phyloP scores from a whole-genome alignment of 2,329 filamentous ascomycete species.

The Amauroascus niger region DNA sequence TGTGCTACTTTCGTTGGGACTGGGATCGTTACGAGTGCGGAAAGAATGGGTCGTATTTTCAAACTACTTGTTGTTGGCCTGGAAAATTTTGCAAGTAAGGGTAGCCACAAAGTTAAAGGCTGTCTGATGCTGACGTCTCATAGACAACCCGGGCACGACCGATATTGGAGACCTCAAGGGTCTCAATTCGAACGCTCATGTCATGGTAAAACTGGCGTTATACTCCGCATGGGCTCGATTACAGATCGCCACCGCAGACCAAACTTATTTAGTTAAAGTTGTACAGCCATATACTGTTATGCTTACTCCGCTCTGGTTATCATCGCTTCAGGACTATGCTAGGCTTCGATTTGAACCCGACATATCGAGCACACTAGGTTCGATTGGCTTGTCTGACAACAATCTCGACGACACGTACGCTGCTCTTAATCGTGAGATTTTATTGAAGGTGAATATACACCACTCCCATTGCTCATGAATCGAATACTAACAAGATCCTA shows the following conservation, averaged over 20 bases:
- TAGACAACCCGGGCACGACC: slow-evolving; percentile 62
- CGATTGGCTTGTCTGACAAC: slow-evolving; percentile 67
- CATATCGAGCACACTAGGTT: slow-evolving; percentile 81
- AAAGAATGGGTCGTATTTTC: slow-evolving; percentile 96
- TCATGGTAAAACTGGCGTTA: slow-evolving; percentile 97
- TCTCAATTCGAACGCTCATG: slow-evolving; percentile 87
- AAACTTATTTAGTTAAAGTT: slow-evolving; percentile 79
- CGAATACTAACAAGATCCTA: not conserved
- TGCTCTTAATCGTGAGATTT: slow-evolving; percentile 83
- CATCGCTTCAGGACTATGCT: slow-evolving; percentile 87
- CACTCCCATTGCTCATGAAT: not conserved
- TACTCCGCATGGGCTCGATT: slow-evolving; percentile 96
- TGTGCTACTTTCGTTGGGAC: slow-evolving; percentile 97
- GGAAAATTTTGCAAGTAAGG: slow-evolving; percentile 71
- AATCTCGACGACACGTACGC: slow-evolving; percentile 92
- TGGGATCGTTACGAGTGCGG: slow-evolving; percentile 92
- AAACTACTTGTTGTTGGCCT: slow-evolving; percentile 85
- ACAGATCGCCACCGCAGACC: slow-evolving; percentile 87
- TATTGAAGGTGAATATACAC: slow-evolving; percentile 52
- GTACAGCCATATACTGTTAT: slow-evolving; percentile 82
- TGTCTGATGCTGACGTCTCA: slow-evolving; percentile 16
- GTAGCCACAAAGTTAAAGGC: not conserved
- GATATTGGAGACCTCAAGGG: slow-evolving; percentile 88
- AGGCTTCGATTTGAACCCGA: slow-evolving; percentile 91
- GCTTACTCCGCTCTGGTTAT: slow-evolving; percentile 86